These are phyloP conservation scores for Sugiyamaella floridensis DNA, from an alignment of 805 yeast species.

Conservation along the genomic window DNA sequence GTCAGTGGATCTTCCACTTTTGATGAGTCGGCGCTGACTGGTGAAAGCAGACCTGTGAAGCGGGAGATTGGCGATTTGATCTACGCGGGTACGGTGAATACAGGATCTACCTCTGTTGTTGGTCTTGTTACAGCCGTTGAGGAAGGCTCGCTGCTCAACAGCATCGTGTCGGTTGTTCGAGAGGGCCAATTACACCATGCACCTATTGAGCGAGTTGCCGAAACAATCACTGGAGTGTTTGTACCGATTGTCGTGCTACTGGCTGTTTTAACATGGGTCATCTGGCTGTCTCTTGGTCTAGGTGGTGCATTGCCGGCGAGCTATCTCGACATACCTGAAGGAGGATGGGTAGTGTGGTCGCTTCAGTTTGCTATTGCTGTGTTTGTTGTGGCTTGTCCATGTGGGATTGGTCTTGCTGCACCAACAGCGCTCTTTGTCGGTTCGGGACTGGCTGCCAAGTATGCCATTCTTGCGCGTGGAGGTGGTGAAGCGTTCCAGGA, in stretches of 20 bases:
- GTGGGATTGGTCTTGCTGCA: conserved; percentile 80
- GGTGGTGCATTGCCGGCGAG: conserved; percentile 45
- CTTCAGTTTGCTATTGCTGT: conserved; percentile 71
- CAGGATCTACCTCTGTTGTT: conserved; percentile 47
- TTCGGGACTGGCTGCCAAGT: conserved; percentile 67
- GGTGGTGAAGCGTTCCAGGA: conserved; percentile 82
- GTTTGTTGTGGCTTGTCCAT: conserved; percentile 79
- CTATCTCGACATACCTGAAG: conserved; percentile 58
- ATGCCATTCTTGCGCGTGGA: conserved; percentile 69
- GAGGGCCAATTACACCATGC: conserved; percentile 69
- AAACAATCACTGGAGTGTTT: conserved; percentile 58
- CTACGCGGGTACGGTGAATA: conserved; percentile 66
- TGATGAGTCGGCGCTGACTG: conserved; percentile 87
- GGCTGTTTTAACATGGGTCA: conserved; percentile 58
- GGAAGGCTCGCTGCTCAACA: conserved; percentile 62
- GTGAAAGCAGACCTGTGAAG: conserved; percentile 61
- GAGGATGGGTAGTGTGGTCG: conserved; percentile 76
- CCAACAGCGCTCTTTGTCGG: conserved; percentile 81
- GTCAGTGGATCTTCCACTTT: conserved; percentile 68
- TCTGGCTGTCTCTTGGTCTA: conserved; percentile 58
- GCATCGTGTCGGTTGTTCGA: conserved; percentile 61
- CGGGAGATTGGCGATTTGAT: conserved; percentile 57
- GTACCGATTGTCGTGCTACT: conserved; percentile 60
- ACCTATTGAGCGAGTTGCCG: conserved; percentile 67
- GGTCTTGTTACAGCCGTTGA: conserved; percentile 53